These are phyloP conservation scores for Aspergillus leporis DNA, from an alignment of 495 filamentous ascomycete species.

Conservation along the genomic window DNA sequence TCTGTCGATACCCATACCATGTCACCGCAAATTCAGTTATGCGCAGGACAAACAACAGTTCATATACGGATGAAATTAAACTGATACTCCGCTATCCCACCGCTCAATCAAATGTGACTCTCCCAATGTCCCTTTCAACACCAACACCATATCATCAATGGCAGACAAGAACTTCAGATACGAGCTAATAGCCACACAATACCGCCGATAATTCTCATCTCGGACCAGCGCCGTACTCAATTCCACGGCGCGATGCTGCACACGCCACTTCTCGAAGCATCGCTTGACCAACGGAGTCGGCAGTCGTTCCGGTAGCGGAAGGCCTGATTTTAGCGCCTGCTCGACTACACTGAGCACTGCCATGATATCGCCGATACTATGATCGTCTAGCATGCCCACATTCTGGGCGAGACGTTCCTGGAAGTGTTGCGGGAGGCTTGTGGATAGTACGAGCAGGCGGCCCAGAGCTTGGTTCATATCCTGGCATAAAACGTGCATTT, in stretches of 20 bases:
- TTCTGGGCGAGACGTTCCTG: constrained; percentile 25
- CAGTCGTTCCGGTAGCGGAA: constrained; percentile 35
- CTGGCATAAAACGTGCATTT: constrained; percentile 33
- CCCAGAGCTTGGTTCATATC: constrained; percentile 35
- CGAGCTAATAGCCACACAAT: constrained; percentile 38
- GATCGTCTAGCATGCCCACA: constrained; percentile 31
- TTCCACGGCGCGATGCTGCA: constrained; percentile 20
- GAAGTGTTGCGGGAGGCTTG: constrained; percentile 31
- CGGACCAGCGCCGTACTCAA: constrained; percentile 29
- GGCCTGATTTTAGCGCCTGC: constrained; percentile 37
- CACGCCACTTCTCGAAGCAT: constrained; percentile 29
- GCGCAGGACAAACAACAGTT: no score
- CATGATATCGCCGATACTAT: constrained; percentile 39
- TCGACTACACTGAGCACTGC: constrained; percentile 35
- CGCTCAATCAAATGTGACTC: constrained; percentile 34
- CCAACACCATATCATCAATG: constrained; percentile 40
- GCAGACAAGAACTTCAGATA: constrained; percentile 36
- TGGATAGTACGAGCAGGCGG: constrained; percentile 31
- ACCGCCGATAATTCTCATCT: constrained; percentile 37
- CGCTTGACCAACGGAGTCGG: constrained; percentile 38
- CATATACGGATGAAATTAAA: neutral
- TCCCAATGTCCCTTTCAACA: constrained; percentile 37
- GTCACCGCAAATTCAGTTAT: no score
- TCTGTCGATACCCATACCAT: no score
- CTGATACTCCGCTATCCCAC: neutral